Conservation (phyloP, 352 stramenopile species). For the Phytophthora pisi region DNA sequence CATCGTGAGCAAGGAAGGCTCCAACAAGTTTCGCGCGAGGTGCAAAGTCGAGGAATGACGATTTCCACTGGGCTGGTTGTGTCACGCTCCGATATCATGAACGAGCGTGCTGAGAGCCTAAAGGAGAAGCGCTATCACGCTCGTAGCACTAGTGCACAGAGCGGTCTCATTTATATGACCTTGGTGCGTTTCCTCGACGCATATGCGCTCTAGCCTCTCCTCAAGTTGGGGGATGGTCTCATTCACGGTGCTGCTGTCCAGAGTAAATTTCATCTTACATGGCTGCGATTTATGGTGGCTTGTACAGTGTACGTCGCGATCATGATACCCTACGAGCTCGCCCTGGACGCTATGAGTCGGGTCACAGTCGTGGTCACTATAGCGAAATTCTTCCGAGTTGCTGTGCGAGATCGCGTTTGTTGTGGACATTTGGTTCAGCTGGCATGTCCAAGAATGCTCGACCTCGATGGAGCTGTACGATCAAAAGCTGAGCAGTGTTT, state of each 20-base stretch:
- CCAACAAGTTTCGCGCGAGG: conserved; percentile 1
- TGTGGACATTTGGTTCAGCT: conserved; percentile 52
- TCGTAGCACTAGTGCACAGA: neutral
- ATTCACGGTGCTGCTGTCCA: conserved; percentile 38
- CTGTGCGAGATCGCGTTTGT: conserved; percentile 49
- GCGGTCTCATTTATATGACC: neutral
- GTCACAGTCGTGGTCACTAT: conserved; percentile 3
- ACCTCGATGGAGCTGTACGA: conserved; percentile 58
- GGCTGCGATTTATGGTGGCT: conserved; percentile 37
- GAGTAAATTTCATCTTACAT: conserved; percentile 43
- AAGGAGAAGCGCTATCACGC: conserved; percentile 13
- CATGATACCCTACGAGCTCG: conserved; percentile 50
- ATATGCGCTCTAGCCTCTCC: neutral
- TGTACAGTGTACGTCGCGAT: conserved; percentile 43
- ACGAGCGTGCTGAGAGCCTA: conserved; percentile 19
- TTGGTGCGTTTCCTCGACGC: conserved; percentile 1
- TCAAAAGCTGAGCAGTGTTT: conserved; percentile 33
- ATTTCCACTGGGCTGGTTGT: conserved; percentile 10
- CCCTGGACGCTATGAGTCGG: conserved; percentile 37
- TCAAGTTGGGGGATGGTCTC: conserved; percentile 1
- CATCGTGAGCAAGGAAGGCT: conserved; percentile 55
- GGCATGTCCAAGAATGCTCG: conserved; percentile 31
- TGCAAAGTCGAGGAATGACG: conserved; percentile 11
- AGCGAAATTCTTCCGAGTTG: conserved; percentile 24
- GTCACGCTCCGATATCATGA: conserved; percentile 22